Evolutionary conservation across 257 asterid genomes (phyloP).

Genomic region (Petunia secreta): DNA sequence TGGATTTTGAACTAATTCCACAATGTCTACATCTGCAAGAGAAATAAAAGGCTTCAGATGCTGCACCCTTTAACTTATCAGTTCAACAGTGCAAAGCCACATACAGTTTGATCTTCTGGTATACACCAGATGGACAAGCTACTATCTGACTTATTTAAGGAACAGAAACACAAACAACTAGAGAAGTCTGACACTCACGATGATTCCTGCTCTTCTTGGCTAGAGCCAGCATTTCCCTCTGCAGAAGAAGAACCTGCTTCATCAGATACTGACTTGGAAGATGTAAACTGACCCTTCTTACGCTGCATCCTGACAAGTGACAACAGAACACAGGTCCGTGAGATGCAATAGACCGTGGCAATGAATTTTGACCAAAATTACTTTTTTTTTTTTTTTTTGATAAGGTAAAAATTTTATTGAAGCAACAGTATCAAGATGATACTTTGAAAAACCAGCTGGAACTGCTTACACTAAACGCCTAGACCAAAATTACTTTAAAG

Average conservation of each 20-base stretch:
- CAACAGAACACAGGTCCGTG: conserved; percentile 13
- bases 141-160: conserved; percentile 3
- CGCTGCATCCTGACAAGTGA: conserved; percentile 75
- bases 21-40: conserved; percentile 70
- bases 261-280: conserved; percentile 61
- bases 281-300: conserved; percentile 77
- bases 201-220: conserved; percentile 43
- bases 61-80: background rate
- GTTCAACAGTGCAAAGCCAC: background rate
- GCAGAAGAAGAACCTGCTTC: conserved; percentile 65
- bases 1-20: conserved; percentile 66
- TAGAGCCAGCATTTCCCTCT: conserved; percentile 72
- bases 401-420: too few species aligned
- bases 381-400: background rate
- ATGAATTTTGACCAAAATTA: conserved; percentile 1
- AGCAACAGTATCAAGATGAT: too few species aligned
- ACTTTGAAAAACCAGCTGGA: too few species aligned
- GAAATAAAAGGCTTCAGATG: background rate
- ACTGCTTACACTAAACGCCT: background rate
- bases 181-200: conserved; percentile 24
- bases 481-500: conserved; percentile 6
- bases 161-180: conserved; percentile 11
- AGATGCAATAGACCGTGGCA: conserved; percentile 21
- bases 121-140: background rate
- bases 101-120: conserved; percentile 16